Evolutionary conservation across 306 rosid genomes (phyloP), one percentile per base, ranked within the genome.

Genomic region (Dalbergia cultrata): DNA sequence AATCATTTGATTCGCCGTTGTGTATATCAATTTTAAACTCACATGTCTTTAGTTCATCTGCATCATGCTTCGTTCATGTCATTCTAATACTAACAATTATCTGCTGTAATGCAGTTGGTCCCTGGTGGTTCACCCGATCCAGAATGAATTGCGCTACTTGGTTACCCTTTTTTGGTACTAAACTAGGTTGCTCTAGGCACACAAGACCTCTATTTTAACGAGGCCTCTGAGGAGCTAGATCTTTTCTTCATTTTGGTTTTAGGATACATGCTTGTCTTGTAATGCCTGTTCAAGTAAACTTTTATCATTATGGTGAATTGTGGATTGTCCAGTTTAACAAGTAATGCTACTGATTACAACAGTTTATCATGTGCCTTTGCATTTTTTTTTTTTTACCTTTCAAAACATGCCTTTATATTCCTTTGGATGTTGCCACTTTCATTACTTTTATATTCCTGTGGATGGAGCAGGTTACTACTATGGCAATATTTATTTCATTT

Each of bases 81-180:
- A 39, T 75, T 52, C 12, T 35, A 66, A 69, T 74, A 70, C 45
- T 62, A 37, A 61, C 49, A 14, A 71, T 59, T 39, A 44, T 80
- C 52, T 66, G 80, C 44, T 5, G 4, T 77, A 81, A 81, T 87
- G 92, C 91, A 92, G 97, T 82, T 90, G 88, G 97, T 92, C 21
- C 97, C 95, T 4, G 97, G 97, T 39, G 93, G 95, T 74, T 90
- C 97, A 47, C 97, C 95, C 66, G 97, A 92, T 67, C 82, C 92
- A 33, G 97, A 92, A 79, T 89, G 86, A 92, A 77, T 39, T 79
- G 18, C 34, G 80, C 60, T 57, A n/a, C 72, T 54, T 47, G 77
- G 70, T 56, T 53, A n/a, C 47, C 56, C 13, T 13, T 37, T 74
- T 70, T 54, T 49, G 56, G 3, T 6, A 47, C 60, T 72, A 45